These are phyloP conservation scores for Rubia balearica DNA, from an alignment of 305 asterid genomes.

Conservation along the genomic window DNA sequence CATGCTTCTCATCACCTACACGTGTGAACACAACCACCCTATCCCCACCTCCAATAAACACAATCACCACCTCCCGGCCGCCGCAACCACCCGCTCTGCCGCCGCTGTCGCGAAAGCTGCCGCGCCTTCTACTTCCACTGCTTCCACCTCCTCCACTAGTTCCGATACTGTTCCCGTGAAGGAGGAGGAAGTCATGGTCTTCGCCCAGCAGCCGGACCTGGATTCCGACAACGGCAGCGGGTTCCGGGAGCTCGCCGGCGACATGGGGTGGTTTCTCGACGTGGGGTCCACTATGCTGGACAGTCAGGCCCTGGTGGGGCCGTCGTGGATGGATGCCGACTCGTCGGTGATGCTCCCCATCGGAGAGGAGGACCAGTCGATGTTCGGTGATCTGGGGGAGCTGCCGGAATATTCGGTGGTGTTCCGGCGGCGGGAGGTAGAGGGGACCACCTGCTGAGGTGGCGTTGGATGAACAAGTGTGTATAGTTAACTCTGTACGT, in stretches of 20 bases:
- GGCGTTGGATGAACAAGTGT: slow-evolving; percentile 27
- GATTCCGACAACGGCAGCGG: slow-evolving; percentile 34
- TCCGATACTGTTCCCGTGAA: slow-evolving; percentile 16
- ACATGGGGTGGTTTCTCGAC: slow-evolving; percentile 57
- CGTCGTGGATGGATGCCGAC: slow-evolving; percentile 46
- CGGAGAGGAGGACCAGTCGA: slow-evolving; percentile 61
- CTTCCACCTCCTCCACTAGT: slow-evolving; percentile 18
- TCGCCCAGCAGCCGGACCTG: slow-evolving; percentile 32
- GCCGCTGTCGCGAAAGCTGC: background rate
- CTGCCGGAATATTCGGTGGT: slow-evolving; percentile 68
- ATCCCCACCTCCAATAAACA: slow-evolving; percentile 40
- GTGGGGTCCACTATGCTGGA: slow-evolving; percentile 51
- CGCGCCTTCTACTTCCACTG: background rate
- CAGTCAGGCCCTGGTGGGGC: slow-evolving; percentile 40
- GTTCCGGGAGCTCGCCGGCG: slow-evolving; percentile 49
- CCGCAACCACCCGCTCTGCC: slow-evolving; percentile 18
- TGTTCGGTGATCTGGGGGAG: slow-evolving; percentile 78
- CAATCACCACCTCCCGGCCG: slow-evolving; percentile 34
- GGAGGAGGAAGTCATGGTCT: slow-evolving; percentile 31
- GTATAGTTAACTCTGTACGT: slow-evolving; percentile 11
- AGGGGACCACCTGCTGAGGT: slow-evolving; percentile 34
- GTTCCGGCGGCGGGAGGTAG: slow-evolving; percentile 33
- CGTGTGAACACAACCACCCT: slow-evolving; percentile 62
- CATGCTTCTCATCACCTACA: slow-evolving; percentile 65
- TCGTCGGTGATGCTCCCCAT: slow-evolving; percentile 42